phyloP scores from a whole-genome alignment of 116 monocot species.

The Trichopus zeylanicus region DNA sequence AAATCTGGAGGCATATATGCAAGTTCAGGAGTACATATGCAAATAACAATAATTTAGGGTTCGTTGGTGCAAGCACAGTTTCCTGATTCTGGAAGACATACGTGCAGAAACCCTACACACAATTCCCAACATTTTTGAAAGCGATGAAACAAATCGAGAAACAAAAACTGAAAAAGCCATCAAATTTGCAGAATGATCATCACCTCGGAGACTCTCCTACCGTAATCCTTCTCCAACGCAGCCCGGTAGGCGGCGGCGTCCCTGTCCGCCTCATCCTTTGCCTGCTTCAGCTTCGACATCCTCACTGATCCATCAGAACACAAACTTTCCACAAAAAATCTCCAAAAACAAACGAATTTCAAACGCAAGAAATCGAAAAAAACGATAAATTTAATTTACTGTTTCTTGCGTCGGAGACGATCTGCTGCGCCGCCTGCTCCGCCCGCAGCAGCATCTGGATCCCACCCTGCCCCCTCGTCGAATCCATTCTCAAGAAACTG shows the following conservation, averaged over 20 bases:
- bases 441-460: conserved; percentile 25
- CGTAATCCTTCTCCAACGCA: conserved; percentile 27
- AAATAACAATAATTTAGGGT: no score
- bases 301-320: neutral
- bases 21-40: no score
- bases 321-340: neutral
- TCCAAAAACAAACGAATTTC: neutral
- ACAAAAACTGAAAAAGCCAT: neutral
- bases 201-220: conserved; percentile 25
- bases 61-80: no score
- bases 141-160: no score
- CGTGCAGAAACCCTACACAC: no score
- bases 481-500: conserved; percentile 17
- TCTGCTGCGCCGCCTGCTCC: conserved; percentile 34
- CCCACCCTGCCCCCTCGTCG: conserved; percentile 26
- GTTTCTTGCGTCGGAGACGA: conserved; percentile 24
- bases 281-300: conserved; percentile 1
- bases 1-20: no score
- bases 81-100: no score
- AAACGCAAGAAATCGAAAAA: neutral
- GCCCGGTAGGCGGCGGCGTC: conserved; percentile 24
- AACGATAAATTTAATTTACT: no score
- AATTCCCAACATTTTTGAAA: no score
- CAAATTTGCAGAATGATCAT: neutral
- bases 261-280: conserved; percentile 30